Evolutionary conservation across 176 grass and related monocot genomes (phyloP).

Genomic region (Oryza officinalis): DNA sequence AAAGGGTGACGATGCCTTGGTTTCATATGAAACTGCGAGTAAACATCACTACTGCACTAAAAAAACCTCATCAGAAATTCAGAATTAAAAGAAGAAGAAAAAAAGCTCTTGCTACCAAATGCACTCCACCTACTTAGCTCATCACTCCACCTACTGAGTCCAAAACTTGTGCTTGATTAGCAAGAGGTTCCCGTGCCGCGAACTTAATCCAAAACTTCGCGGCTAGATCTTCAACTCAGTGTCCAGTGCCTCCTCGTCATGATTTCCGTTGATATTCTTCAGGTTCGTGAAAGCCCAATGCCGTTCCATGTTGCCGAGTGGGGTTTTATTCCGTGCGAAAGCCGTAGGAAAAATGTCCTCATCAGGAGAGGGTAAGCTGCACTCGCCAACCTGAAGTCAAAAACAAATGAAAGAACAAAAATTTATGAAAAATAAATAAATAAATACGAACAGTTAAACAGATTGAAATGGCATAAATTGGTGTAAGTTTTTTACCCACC

Average conservation of each 20-base stretch:
- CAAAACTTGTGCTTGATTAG: neutral
- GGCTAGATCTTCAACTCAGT: constrained; percentile 60
- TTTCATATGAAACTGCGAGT: constrained; percentile 21
- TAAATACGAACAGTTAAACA: neutral
- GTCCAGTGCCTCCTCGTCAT: constrained; percentile 23
- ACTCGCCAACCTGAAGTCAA: constrained; percentile 36
- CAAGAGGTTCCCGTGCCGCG: neutral
- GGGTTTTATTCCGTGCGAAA: constrained; percentile 27
- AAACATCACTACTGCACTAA: constrained; percentile 10
- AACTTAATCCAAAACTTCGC: neutral
- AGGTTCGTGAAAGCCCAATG: constrained; percentile 7
- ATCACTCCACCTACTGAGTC: constrained; percentile 18
- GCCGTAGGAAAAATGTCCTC: constrained; percentile 23
- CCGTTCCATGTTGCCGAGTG: constrained; percentile 40
- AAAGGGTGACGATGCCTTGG: neutral
- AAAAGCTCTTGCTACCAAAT: constrained; percentile 21
- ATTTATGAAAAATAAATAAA: neutral
- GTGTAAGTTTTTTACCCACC: constrained; percentile 20
- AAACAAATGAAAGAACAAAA: constrained; percentile 12
- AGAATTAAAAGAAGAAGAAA: constrained; percentile 8
- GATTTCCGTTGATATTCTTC: neutral
- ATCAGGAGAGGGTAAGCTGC: constrained; percentile 34
- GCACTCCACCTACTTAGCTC: constrained; percentile 14
- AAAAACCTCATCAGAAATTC: neutral
- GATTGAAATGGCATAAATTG: neutral